Evolutionary conservation across 228 moss, liverwort and hornwort species (phyloP).

Genomic region (Sphagnum magellanicum): DNA sequence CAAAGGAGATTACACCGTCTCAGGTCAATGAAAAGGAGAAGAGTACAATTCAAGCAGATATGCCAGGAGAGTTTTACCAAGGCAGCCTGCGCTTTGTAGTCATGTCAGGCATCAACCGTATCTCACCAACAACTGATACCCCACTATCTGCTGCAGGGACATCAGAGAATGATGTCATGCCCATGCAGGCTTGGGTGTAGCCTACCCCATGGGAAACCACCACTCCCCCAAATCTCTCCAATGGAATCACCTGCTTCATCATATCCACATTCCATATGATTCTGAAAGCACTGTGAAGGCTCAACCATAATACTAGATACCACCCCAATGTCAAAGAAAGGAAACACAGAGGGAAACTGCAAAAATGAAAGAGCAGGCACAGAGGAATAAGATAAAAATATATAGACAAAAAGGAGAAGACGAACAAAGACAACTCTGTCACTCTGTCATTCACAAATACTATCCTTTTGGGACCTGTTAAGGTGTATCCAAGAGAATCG

Average conservation of each 20-base stretch:
- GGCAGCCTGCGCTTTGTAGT: conserved; percentile 63
- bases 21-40: not conserved
- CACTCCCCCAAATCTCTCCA: conserved; percentile 57
- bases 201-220: conserved; percentile 67
- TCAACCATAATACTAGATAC: too few relatives aligned
- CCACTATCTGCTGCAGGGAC: conserved; percentile 60
- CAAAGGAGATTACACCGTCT: not conserved
- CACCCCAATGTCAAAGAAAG: too few relatives aligned
- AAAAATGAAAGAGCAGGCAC: too few relatives aligned
- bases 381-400: too few relatives aligned
- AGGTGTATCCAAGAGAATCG: too few relatives aligned
- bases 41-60: too few relatives aligned
- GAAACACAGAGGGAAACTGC: too few relatives aligned
- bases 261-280: not conserved
- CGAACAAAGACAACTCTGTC: too few relatives aligned
- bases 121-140: conserved; percentile 60
- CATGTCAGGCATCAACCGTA: conserved; percentile 80
- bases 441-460: too few relatives aligned
- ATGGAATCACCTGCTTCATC: conserved; percentile 67
- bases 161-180: conserved; percentile 62
- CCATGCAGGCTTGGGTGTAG: conserved; percentile 64
- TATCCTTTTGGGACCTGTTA: too few relatives aligned
- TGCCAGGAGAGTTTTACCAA: conserved; percentile 30
- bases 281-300: too few relatives aligned
- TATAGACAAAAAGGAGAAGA: too few relatives aligned